phyloP scores from a whole-genome alignment of 805 yeast species.

The Kregervanrija pseudodelftensis region DNA sequence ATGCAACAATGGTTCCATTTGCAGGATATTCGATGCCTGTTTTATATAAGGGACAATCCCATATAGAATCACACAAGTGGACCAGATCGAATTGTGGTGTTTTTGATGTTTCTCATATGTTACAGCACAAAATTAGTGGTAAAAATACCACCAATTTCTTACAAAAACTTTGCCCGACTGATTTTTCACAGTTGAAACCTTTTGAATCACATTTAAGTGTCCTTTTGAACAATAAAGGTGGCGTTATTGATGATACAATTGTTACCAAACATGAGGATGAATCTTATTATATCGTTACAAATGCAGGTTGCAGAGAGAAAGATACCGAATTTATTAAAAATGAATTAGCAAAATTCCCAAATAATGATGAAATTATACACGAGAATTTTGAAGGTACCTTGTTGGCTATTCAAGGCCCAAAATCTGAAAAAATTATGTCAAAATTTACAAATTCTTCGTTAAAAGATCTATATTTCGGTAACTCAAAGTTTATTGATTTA shows the following conservation, averaged over 20 bases:
- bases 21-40: conserved; percentile 98
- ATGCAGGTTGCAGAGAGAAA: conserved; percentile 88
- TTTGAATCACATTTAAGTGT: conserved; percentile 72
- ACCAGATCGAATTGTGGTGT: conserved; percentile 82
- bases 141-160: conserved; percentile 58
- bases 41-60: conserved; percentile 74
- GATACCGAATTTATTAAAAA: conserved; percentile 59
- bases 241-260: conserved; percentile 90
- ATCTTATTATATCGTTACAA: conserved; percentile 79
- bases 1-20: conserved; percentile 90
- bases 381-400: conserved; percentile 62
- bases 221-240: conserved; percentile 60
- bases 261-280: conserved; percentile 78
- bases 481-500: conserved; percentile 42
- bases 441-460: conserved; percentile 56
- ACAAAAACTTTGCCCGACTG: conserved; percentile 84
- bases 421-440: conserved; percentile 60
- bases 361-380: conserved; percentile 21
- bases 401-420: conserved; percentile 91
- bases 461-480: conserved; percentile 65
- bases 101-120: conserved; percentile 96
- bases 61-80: conserved; percentile 93
- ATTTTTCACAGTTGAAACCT: conserved; percentile 48
- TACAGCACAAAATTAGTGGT: conserved; percentile 79
- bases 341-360: conserved; percentile 36